Base-by-base conservation (phyloP, 352 stramenopile species). In the Globisporangium barbulae region DNA sequence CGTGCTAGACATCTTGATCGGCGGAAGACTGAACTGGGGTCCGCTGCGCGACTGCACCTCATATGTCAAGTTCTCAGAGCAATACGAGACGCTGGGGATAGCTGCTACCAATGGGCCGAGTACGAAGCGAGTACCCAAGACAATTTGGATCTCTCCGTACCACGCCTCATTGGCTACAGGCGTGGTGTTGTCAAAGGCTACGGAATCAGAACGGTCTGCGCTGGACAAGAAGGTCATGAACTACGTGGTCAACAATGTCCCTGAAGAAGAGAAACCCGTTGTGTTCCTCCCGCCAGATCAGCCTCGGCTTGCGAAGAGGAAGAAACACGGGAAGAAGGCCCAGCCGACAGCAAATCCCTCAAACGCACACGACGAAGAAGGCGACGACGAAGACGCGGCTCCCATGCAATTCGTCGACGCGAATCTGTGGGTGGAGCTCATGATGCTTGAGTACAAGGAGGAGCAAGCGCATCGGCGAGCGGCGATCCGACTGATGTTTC, bases 401-500 rank as follows among this genome's bases (percentile, higher is more conserved):
- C 33, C 47, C 0, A 59, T 62, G 17, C 79, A 89, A 50, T 93
- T 91, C 30, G 70, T 95, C 0, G 86, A 95, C 21, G 86, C 85
- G 1, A 79, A 90, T 37, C 64, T 92, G 2, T 95, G 86, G 86
- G 68, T 93, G 3, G 81, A 93, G 37, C 70, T 93, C n/a, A 93
- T 95, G 84, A 89, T 95, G 79, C 76, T 91, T 53, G 86, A 97
- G 70, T 97, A 97, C 71, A 94, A 95, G 37, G 89, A 96, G 56
- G 92, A 98, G 63, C 91, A 98, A 67, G 88, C 91, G 0, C 92
- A 97, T 62, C 85, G 92, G 1, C 75, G 84, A 5, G 90, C 90
- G 19, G 90, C 90, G 17, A 90, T 98, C 47, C 90, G 91, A 0
- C 67, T 98, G 1, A 97, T 98, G 92, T 98, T 98, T 53, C 90